Evolutionary conservation across 2,329 filamentous ascomycete species (phyloP), one percentile per base, ranked within the genome.

Genomic region (Aspergillus tanneri): DNA sequence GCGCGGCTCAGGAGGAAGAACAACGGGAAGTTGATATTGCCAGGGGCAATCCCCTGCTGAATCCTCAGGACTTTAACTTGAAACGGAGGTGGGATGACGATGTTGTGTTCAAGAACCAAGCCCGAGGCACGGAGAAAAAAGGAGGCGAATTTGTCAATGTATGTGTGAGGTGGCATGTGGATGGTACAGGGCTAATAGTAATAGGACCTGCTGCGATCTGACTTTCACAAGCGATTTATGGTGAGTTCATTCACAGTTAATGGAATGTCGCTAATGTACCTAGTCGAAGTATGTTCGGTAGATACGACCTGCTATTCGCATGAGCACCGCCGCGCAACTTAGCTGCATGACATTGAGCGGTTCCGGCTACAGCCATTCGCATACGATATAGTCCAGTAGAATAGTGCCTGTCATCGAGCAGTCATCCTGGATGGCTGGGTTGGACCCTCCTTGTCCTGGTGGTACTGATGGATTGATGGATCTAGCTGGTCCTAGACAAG

Each of bases 221-320:
- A 99, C 71, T 99, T 99, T 71, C 93, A 99, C 77, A 93, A 91
- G 73, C 85, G 90, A 55, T 99, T 99, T 71, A 99, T 99, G 93
- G 79, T 80, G 69, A 50, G 64, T 54, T 51, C 14, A 16, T 4
- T 39, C 21, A 4, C 19, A 12, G 2, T 35, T 23, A 16, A 34
- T 22, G 9, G 8, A 11, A 27, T 40, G 3, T 32, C 14, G 14
- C 28, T 43, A 24, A 43, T 21, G 19, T 23, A 21, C n/a, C 21
- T 42, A 77, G 74, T 73, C 70, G 36, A 77, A 76, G 62, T 77
- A 77, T 50, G 74, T 77, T 30, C 72, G 75, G 53, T 77, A 59
- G n/a, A n/a, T n/a, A n/a, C n/a, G n/a, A n/a, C n/a, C n/a, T n/a
- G n/a, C n/a, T n/a, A n/a, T n/a, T n/a, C n/a, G n/a, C n/a, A n/a